Conservation (phyloP, 2,329 filamentous ascomycete species). For the Aureobasidium zeae region DNA sequence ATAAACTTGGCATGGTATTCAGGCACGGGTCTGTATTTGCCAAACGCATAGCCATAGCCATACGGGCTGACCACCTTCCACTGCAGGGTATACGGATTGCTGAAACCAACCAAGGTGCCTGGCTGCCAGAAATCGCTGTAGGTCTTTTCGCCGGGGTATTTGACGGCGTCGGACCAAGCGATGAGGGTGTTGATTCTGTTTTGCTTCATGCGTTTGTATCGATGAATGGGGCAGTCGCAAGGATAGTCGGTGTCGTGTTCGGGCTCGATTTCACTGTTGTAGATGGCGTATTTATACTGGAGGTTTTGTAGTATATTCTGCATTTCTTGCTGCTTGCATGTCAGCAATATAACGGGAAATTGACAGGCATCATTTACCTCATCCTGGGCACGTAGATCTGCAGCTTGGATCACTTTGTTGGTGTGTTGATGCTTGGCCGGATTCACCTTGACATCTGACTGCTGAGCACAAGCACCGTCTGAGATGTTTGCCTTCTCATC, state of each 20-base stretch:
- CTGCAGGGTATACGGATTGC: conserved; percentile 29
- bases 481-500: too few species aligned
- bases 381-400: conserved; percentile 30
- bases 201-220: conserved; percentile 31
- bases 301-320: conserved; percentile 35
- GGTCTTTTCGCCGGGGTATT: conserved; percentile 34
- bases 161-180: conserved; percentile 38
- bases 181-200: conserved; percentile 32
- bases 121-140: conserved; percentile 25
- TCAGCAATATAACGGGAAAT: not conserved
- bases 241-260: conserved; percentile 36
- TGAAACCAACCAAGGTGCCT: conserved; percentile 21
- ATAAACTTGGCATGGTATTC: conserved; percentile 28
- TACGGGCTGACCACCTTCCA: conserved; percentile 29
- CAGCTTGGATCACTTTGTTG: too few species aligned
- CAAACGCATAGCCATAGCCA: conserved; percentile 23
- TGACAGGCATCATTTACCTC: conserved; percentile 24
- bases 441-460: too few species aligned
- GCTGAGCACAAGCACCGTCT: too few species aligned
- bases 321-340: conserved; percentile 35
- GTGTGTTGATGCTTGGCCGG: too few species aligned
- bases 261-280: conserved; percentile 40
- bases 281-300: conserved; percentile 34
- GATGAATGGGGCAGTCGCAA: conserved; percentile 35
- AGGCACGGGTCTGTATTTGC: conserved; percentile 25